Evolutionary conservation across 371 early-diverging fungal species (phyloP).

Genomic region (Mycotypha africana): DNA sequence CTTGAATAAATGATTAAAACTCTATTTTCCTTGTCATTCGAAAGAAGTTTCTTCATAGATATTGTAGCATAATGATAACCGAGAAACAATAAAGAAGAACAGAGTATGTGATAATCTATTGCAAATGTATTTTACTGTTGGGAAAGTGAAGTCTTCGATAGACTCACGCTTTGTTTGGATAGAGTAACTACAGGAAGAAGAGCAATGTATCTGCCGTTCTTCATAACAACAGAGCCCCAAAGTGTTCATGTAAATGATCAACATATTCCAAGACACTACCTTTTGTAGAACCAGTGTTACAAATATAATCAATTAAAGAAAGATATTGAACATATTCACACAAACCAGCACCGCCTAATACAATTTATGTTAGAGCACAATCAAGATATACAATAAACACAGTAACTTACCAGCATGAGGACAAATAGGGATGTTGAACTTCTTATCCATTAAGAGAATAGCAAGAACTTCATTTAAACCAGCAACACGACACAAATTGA

Average conservation of each 20-base stretch:
- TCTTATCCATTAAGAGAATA: constrained; percentile 46
- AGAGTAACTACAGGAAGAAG: constrained; percentile 40
- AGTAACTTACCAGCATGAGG: constrained; percentile 36
- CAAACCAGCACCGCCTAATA: constrained; percentile 32
- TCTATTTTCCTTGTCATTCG: too few species aligned
- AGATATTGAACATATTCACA: constrained; percentile 48
- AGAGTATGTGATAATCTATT: too few species aligned
- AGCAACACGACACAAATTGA: constrained; percentile 46
- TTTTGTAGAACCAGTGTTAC: constrained; percentile 36
- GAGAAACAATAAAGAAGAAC: too few species aligned
- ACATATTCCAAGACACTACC: constrained; percentile 44
- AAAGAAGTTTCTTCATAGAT: too few species aligned
- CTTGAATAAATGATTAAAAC: too few species aligned
- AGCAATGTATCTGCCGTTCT: constrained; percentile 31
- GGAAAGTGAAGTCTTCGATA: constrained; percentile 45
- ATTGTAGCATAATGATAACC: too few species aligned
- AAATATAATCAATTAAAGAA: constrained; percentile 46
- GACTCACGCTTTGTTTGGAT: constrained; percentile 45
- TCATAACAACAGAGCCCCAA: constrained; percentile 37
- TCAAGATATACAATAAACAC: background rate
- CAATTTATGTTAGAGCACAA: background rate
- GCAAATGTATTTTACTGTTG: constrained; percentile 27
- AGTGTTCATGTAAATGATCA: constrained; percentile 48
- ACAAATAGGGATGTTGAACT: constrained; percentile 45
- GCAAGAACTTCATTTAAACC: constrained; percentile 48